Evolutionary conservation across 2,329 filamentous ascomycete species (phyloP).

Genomic region (Pyrenochaeta sp.): DNA sequence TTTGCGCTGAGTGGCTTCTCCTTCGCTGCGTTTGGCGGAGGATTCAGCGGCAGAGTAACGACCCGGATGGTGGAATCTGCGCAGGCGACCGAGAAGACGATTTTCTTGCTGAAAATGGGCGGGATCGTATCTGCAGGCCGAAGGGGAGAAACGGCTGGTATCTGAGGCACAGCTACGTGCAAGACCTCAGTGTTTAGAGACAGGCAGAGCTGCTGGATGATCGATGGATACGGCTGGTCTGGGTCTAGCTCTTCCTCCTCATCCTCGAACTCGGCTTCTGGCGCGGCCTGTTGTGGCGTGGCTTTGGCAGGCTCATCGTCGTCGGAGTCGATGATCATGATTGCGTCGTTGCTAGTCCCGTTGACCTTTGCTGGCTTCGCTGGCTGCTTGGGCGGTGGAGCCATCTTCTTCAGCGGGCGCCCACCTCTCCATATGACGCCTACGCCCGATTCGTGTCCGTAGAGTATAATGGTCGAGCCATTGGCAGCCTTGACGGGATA

Average conservation of each 20-base stretch:
- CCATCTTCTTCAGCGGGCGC: conserved; percentile 53
- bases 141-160: conserved; percentile 42
- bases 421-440: conserved; percentile 69
- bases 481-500: conserved; percentile 68
- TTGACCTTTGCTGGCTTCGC: conserved; percentile 51
- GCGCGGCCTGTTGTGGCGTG: conserved; percentile 22
- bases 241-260: conserved; percentile 68
- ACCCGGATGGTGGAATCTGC: conserved; percentile 65
- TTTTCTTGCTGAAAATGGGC: conserved; percentile 57
- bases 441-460: conserved; percentile 66
- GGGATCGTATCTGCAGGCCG: conserved; percentile 52
- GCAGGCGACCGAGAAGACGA: conserved; percentile 64
- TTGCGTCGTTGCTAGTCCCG: conserved; percentile 53
- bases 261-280: conserved; percentile 57
- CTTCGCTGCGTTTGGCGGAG: conserved; percentile 56
- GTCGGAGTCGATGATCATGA: conserved; percentile 66
- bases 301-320: conserved; percentile 57
- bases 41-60: conserved; percentile 63
- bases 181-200: conserved; percentile 63
- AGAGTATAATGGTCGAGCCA: conserved; percentile 68
- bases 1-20: conserved; percentile 28
- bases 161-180: conserved; percentile 60
- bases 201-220: conserved; percentile 65
- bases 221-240: conserved; percentile 61
- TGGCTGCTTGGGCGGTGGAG: conserved; percentile 35